These are phyloP conservation scores for Nothophaeocryptopus gaeumannii DNA, from an alignment of 2,329 filamentous ascomycete genomes.

Conservation along the genomic window DNA sequence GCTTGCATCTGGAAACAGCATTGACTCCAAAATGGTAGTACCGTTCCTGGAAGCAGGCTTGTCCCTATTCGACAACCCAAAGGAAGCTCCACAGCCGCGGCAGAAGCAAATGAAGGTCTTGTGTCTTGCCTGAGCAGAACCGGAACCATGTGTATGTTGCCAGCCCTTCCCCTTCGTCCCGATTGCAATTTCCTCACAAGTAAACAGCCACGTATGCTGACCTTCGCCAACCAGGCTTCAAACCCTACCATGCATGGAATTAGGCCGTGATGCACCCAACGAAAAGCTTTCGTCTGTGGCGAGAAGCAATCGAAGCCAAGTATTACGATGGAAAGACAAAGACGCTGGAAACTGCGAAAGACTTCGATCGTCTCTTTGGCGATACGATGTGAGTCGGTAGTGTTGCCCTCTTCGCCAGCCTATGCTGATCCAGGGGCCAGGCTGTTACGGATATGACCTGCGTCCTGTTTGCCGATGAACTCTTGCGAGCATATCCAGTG, in stretches of 20 bases:
- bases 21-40: not conserved
- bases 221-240: not conserved
- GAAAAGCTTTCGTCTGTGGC: not conserved
- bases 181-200: no score
- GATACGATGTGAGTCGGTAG: conserved; percentile 4
- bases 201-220: not conserved
- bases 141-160: not conserved
- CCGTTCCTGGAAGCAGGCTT: not conserved
- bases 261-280: not conserved
- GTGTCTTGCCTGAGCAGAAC: conserved; percentile 2
- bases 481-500: conserved; percentile 57
- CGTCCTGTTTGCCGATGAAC: conserved; percentile 10
- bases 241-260: not conserved
- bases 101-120: not conserved
- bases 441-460: conserved; percentile 32
- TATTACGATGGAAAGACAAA: conserved; percentile 1
- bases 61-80: not conserved
- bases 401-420: not conserved
- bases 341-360: not conserved
- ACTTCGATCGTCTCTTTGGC: conserved; percentile 1
- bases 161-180: no score
- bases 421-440: not conserved
- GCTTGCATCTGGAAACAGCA: not conserved
- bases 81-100: conserved; percentile 2
- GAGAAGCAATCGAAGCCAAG: conserved; percentile 1